These are phyloP conservation scores for Wickerhamomyces sydowiorum DNA, from an alignment of 805 yeast genomes.

Conservation along the genomic window DNA sequence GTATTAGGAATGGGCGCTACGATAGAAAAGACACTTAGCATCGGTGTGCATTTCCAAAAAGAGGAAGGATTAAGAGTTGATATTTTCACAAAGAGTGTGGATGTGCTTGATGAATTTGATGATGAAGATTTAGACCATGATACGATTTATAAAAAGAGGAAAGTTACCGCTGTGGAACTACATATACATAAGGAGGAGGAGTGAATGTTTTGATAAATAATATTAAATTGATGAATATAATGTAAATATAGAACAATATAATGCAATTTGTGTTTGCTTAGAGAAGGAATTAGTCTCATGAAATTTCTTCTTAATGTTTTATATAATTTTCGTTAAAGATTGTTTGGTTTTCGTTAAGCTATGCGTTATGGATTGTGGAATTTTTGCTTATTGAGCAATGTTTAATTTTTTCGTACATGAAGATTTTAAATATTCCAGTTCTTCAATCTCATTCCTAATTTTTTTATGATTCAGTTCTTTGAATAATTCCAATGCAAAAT, in stretches of 20 bases:
- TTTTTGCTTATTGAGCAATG: background rate
- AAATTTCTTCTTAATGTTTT: too few relatives aligned
- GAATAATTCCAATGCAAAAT: constrained; percentile 29
- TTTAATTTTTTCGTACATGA: constrained; percentile 29
- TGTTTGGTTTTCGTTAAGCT: background rate
- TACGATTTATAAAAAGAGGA: constrained; percentile 28
- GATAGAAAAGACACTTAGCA: constrained; percentile 53
- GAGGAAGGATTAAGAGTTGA: constrained; percentile 49
- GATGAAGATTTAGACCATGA: constrained; percentile 27
- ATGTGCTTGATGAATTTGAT: constrained; percentile 66
- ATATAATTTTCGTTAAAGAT: background rate
- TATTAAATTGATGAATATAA: background rate
- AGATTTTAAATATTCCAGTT: constrained; percentile 39
- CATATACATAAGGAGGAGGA: constrained; percentile 22
- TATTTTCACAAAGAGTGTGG: constrained; percentile 55
- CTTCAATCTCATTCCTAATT: constrained; percentile 44
- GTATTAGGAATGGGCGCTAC: constrained; percentile 77
- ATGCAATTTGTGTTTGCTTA: background rate
- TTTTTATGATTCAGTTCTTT: constrained; percentile 33
- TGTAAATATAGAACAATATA: background rate
- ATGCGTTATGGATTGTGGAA: too few relatives aligned
- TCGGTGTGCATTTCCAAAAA: constrained; percentile 55
- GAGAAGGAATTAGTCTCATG: background rate
- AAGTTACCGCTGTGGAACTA: constrained; percentile 38
- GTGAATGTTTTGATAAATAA: background rate